Base-by-base conservation (phyloP, 2,329 filamentous ascomycete species). In the Hymenoscyphus salicellus region DNA sequence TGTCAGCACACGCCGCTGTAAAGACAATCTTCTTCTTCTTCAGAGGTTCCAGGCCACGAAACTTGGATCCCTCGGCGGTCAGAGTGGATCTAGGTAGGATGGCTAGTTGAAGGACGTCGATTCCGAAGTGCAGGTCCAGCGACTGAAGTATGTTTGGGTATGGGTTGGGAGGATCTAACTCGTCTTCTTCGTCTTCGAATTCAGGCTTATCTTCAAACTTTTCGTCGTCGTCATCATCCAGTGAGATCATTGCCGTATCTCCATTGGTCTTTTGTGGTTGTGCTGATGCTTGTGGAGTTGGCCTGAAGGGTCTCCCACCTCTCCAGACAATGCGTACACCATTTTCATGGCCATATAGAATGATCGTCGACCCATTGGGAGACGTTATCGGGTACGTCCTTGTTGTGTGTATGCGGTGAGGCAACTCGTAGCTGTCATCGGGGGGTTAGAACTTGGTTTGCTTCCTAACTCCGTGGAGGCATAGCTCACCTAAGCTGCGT, bases 341-440 rank as follows among this genome's bases (percentile, higher is more conserved):
- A 74, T 83, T 86, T 65, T 88, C 85, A 70, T 89, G 86, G 56
- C 84, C 86, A 70, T 88, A 88, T 55, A 89, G 76, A 30, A 89
- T 74, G 71, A 89, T 82, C 2, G 82, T 85, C 6, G 87, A 86
- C 41, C 86, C 86, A 71, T 89, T 87, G 1, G 85, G 81, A 1
- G 86, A 87, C 64, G 81, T 80, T 20, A 87, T 78, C 0, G 87
- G 87, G 71, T 89, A 89, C 3, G 82, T 82, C 69, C 86, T 84
- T 59, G 87, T 80, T 71, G 85, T 80, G 74, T 88, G 80, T 58
- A 87, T 79, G 65, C 86, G 84, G 65, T 83, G 80, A 52, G 81
- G 78, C 36, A 88, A 76, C 64, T 86, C 83, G 69, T 88, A 88
- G 65, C 86, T 89, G 61, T 67, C 20, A 52, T 26, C 20, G n/a